Conservation (phyloP, 2,329 filamentous ascomycete genomes). For the Paracoccidioides brasiliensis region DNA sequence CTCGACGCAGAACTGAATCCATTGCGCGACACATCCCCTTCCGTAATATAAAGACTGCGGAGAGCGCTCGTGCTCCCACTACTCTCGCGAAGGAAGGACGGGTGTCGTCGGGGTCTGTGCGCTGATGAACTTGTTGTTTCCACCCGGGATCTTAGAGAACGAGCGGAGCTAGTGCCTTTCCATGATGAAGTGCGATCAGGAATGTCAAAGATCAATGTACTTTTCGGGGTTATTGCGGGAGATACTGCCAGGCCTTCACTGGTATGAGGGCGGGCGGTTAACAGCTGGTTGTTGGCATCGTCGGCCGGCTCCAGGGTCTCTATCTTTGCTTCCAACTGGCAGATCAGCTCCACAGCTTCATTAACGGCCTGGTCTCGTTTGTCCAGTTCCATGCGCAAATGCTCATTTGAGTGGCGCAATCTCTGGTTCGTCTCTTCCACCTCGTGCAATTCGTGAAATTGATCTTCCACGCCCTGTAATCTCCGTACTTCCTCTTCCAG, state of each 20-base stretch:
- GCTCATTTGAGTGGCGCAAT: conserved; percentile 26
- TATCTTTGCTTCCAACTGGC: conserved; percentile 29
- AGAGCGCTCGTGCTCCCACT: conserved; percentile 26
- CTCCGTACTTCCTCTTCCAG: conserved; percentile 25
- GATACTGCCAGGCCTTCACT: conserved; percentile 13
- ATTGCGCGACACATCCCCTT: conserved; percentile 17
- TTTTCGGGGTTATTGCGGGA: conserved; percentile 18
- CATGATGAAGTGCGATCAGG: conserved; percentile 29
- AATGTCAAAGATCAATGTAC: conserved; percentile 20
- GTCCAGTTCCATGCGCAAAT: conserved; percentile 25
- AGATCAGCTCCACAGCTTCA: conserved; percentile 33
- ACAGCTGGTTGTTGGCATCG: conserved; percentile 10
- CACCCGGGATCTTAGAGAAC: conserved; percentile 8
- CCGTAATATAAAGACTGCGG: conserved; percentile 26
- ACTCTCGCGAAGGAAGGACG: conserved; percentile 28
- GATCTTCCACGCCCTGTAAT: conserved; percentile 20
- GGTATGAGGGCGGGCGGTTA: conserved; percentile 17
- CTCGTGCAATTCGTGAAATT: conserved; percentile 26
- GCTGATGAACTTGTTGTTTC: conserved; percentile 15
- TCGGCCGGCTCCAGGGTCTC: conserved; percentile 17
- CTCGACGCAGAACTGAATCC: conserved; percentile 21
- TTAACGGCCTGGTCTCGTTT: conserved; percentile 29
- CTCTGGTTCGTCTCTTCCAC: conserved; percentile 25
- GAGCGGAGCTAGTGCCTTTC: conserved; percentile 14
- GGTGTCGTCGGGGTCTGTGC: conserved; percentile 18